A percentile compares a stretch with the other conserved stretches of the same genome.
phyloP scores from a whole-genome alignment of 163 green algal genomes.

The Trebouxiophyceae sp. region DNA sequence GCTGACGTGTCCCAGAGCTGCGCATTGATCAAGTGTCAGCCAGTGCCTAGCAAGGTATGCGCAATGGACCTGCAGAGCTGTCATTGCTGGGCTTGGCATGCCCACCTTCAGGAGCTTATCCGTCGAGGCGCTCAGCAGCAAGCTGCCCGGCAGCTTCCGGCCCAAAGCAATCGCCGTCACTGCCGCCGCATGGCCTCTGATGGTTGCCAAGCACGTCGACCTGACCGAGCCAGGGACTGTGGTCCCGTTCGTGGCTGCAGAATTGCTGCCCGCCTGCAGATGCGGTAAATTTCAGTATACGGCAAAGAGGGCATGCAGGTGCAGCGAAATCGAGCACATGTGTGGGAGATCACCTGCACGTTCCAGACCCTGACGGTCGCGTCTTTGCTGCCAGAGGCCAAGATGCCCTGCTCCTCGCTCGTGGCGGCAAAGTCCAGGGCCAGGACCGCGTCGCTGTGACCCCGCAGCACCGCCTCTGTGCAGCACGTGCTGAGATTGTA shows the following conservation, averaged over 20 bases:
- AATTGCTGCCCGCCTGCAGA: no score
- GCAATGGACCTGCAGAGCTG: no score
- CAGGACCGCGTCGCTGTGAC: constrained; percentile 69
- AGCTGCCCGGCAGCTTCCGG: constrained; percentile 22
- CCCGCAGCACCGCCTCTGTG: constrained; percentile 54
- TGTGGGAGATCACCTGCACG: neutral
- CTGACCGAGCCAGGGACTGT: no score
- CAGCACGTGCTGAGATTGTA: constrained; percentile 43
- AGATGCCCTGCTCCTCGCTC: constrained; percentile 16
- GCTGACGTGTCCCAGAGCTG: constrained; percentile 26
- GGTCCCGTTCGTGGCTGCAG: no score
- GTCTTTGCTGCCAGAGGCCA: constrained; percentile 8
- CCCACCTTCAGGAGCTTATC: constrained; percentile 84
- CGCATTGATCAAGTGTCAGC: no score
- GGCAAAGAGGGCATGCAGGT: no score
- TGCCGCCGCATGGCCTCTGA: neutral
- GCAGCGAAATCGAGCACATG: no score
- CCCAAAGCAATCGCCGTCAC: constrained; percentile 62
- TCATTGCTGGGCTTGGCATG: no score
- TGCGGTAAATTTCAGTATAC: no score
- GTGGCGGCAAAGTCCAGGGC: constrained; percentile 42
- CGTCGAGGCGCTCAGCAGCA: constrained; percentile 59
- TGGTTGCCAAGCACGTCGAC: neutral
- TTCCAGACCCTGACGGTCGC: neutral
- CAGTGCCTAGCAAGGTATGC: no score